phyloP scores from a whole-genome alignment of 1,284 basidiomycete species.

The Puccinia sorghi region DNA sequence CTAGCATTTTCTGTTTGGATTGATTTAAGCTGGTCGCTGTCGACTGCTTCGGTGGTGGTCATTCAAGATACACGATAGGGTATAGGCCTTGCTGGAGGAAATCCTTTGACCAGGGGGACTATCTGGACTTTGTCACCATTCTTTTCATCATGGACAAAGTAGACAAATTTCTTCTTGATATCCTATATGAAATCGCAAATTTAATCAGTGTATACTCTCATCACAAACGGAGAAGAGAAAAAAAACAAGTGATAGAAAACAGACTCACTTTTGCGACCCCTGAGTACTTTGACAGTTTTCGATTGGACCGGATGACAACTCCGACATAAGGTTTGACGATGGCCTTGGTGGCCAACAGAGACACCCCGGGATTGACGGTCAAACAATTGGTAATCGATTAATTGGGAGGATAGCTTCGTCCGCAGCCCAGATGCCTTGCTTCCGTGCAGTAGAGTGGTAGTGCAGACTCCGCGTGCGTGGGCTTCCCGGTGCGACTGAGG shows the following conservation, averaged over 20 bases:
- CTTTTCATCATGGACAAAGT: conserved; percentile 43
- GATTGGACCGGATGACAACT: conserved; percentile 23
- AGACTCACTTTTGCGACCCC: conserved; percentile 26
- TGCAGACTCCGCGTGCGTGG: too few relatives aligned
- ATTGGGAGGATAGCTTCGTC: too few relatives aligned
- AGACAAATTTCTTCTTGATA: conserved; percentile 20
- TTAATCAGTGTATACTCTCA: not conserved
- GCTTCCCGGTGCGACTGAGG: too few relatives aligned
- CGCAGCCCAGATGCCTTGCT: too few relatives aligned
- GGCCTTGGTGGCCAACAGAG: conserved; percentile 5
- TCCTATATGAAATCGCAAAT: not conserved
- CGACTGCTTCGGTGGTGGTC: too few relatives aligned
- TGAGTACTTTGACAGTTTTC: conserved; percentile 41
- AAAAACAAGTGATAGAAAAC: not conserved
- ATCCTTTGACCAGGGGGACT: conserved; percentile 30
- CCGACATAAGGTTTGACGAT: conserved; percentile 33
- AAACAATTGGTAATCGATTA: too few relatives aligned
- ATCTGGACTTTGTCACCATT: conserved; percentile 32
- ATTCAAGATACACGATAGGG: not conserved
- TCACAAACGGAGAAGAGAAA: too few relatives aligned
- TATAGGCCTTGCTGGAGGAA: conserved; percentile 38
- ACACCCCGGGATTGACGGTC: not conserved
- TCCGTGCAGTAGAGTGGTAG: conserved; percentile 61
- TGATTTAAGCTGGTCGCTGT: too few relatives aligned
- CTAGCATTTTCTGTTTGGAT: conserved; percentile 91